Percentiles rank a stretch among this genome's conserved stretches.
These are phyloP conservation scores for Candida boidinii DNA, from an alignment of 805 yeast genomes.

Conservation along the genomic window DNA sequence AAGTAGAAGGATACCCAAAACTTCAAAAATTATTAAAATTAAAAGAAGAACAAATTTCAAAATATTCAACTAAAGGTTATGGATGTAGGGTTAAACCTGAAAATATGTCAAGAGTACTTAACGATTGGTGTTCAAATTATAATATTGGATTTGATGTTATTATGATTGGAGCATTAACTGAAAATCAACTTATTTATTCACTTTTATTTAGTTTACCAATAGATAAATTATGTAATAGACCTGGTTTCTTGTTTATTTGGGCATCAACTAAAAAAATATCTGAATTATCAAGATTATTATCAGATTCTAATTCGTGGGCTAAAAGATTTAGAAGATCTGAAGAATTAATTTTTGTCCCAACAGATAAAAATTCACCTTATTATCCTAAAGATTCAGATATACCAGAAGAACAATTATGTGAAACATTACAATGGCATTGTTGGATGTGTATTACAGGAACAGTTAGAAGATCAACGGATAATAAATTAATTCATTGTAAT, in stretches of 20 bases:
- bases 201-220: constrained; percentile 60
- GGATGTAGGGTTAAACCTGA: constrained; percentile 51
- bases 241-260: constrained; percentile 86
- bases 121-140: constrained; percentile 51
- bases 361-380: constrained; percentile 54
- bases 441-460: constrained; percentile 98
- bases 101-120: constrained; percentile 47
- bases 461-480: constrained; percentile 76
- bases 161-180: constrained; percentile 82
- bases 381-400: constrained; percentile 46
- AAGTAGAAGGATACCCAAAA: constrained; percentile 83
- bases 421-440: constrained; percentile 88
- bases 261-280: constrained; percentile 67
- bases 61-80: constrained; percentile 51
- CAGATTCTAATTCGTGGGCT: constrained; percentile 28
- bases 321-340: constrained; percentile 80
- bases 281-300: constrained; percentile 46
- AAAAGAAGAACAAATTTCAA: constrained; percentile 48
- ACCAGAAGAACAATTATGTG: constrained; percentile 43
- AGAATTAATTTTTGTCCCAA: constrained; percentile 76
- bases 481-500: constrained; percentile 83
- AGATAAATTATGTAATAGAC: constrained; percentile 66
- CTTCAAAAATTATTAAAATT: constrained; percentile 58
- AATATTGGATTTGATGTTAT: constrained; percentile 75
- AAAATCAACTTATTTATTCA: constrained; percentile 60